phyloP scores from a whole-genome alignment of 371 early-diverging fungal genomes.

The Basidiobolus meristosporus region DNA sequence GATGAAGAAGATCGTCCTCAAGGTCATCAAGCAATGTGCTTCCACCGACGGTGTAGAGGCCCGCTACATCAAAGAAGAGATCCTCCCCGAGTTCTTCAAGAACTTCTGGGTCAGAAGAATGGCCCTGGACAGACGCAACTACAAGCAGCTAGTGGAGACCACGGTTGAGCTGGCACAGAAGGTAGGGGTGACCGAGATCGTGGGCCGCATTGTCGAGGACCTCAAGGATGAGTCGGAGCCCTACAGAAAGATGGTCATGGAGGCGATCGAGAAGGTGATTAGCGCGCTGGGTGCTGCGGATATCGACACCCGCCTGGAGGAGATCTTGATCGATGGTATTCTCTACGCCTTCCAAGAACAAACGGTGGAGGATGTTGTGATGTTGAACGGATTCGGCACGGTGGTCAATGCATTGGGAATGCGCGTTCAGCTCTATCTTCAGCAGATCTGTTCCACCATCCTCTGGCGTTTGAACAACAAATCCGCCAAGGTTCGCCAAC shows the following conservation, averaged over 20 bases:
- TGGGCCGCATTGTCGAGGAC: constrained; percentile 64
- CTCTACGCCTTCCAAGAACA: constrained; percentile 96
- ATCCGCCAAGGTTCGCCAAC: constrained; percentile 87
- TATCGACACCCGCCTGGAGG: constrained; percentile 77
- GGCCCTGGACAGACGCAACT: constrained; percentile 88
- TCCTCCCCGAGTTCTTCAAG: constrained; percentile 86
- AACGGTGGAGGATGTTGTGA: constrained; percentile 68
- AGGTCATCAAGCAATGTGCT: constrained; percentile 90
- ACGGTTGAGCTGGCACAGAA: constrained; percentile 87
- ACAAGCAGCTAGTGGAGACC: constrained; percentile 82
- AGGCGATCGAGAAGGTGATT: constrained; percentile 75
- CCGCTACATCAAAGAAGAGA: constrained; percentile 65
- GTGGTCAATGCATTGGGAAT: constrained; percentile 78
- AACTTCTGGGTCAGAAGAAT: constrained; percentile 95
- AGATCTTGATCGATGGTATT: constrained; percentile 85
- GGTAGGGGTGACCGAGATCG: constrained; percentile 81
- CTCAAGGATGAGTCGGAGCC: constrained; percentile 91
- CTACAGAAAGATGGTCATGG: constrained; percentile 94
- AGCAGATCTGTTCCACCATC: constrained; percentile 82
- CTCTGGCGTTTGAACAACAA: constrained; percentile 95
- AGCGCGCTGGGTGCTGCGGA: constrained; percentile 69
- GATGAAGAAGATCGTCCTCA: constrained; percentile 94
- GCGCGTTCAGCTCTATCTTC: constrained; percentile 79
- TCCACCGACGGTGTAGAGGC: constrained; percentile 83
- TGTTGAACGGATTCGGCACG: constrained; percentile 90